Percentiles rank a stretch among this genome's conserved stretches.
These are phyloP conservation scores for Schoenoplectus tabernaemontani DNA, from an alignment of 202 grass and related monocot species.

Conservation along the genomic window DNA sequence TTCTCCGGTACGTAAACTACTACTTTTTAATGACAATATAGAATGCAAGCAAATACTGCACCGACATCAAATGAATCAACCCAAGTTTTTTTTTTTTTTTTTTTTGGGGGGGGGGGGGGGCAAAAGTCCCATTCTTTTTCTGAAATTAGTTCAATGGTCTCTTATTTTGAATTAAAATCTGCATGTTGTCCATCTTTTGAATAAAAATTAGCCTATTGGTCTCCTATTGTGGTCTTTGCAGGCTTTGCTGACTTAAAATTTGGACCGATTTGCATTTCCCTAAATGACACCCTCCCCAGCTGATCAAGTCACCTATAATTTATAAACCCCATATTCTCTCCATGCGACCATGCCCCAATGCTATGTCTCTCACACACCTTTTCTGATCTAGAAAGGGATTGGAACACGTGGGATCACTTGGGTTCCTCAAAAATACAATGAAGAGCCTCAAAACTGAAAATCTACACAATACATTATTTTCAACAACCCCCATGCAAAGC, in stretches of 20 bases:
- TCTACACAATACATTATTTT: slow-evolving; percentile 6
- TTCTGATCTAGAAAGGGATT: slow-evolving; percentile 15
- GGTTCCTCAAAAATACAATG: background rate
- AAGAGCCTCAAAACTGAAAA: background rate
- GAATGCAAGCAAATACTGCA: background rate
- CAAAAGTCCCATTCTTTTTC: no score
- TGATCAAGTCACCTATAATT: background rate
- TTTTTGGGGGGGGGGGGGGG: no score
- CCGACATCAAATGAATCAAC: background rate
- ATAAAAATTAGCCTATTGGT: background rate
- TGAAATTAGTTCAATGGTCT: no score
- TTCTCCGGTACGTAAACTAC: background rate
- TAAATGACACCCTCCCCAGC: slow-evolving; percentile 20
- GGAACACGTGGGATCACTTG: background rate
- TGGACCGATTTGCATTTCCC: slow-evolving; percentile 1
- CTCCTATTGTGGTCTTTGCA: background rate
- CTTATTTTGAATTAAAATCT: no score
- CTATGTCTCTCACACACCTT: background rate
- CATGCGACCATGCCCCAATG: no score
- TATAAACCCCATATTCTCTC: no score
- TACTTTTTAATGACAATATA: background rate
- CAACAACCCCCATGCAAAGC: slow-evolving; percentile 18
- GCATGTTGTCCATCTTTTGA: background rate
- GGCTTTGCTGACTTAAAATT: background rate
- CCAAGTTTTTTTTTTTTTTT: no score